Evolutionary conservation across 768 basidiomycete genomes (phyloP), one percentile per base, ranked within the genome.

Genomic region (Lentinula raphanica): DNA sequence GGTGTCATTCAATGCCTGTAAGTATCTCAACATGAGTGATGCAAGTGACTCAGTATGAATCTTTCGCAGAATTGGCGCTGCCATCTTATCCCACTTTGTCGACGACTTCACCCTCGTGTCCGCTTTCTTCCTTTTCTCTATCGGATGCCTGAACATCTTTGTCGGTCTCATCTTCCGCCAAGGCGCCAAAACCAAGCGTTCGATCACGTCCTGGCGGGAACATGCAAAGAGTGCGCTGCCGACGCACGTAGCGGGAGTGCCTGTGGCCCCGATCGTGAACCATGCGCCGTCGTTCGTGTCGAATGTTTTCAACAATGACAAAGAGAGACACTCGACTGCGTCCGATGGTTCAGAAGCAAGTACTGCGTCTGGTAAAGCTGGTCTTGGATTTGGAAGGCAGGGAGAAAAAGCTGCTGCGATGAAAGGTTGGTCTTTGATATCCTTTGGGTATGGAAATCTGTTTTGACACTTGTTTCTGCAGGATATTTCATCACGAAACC

Each of bases 1-100:
- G 94, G 94, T 17, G 83, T 92, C 58, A 89, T 95, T 74, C 88
- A 96, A 72, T 83, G 84, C 74, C 76, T 94, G 86, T 90, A 68
- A 67, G 86, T 76, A 13, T n/a, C n/a, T n/a, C n/a, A n/a, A n/a
- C n/a, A n/a, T n/a, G n/a, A n/a, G n/a, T n/a, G n/a, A n/a, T n/a
- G n/a, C n/a, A n/a, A n/a, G n/a, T n/a, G n/a, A n/a, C n/a, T 35
- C 13, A 35, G 8, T 7, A 13, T 35, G 5, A 13, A 35, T 35
- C 13, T 7, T 35, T 35, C 5, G 13, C 59, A 87, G 85, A 8
- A 81, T 87, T 62, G 85, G 85, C 3, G 86, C 87, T 0, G 81
- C 85, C 56, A 79, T 88, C 55, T 84, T 89, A 60, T 87, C 87
- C 2, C 87, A 90, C 74, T 79, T 87, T 65, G 90, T 93, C 59